Evolutionary conservation across 2,329 filamentous ascomycete genomes (phyloP), one percentile per base, ranked within the genome.

Genomic region (Aspergillus udagawae): DNA sequence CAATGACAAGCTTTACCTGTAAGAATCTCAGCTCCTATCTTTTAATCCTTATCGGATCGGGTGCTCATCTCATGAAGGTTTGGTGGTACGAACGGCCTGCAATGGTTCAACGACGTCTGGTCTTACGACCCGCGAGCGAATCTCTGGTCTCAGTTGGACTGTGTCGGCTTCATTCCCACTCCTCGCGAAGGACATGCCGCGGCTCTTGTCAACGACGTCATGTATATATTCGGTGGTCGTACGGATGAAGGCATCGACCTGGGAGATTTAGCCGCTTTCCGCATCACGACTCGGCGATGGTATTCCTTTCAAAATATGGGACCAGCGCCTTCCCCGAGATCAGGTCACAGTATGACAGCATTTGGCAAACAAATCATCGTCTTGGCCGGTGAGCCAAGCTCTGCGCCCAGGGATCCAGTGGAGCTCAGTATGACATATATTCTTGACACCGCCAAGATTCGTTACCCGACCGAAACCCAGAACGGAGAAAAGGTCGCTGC

Each of bases 261-360:
- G 3, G 94, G 93, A 35, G 94, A 99, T 73, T 81, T 99, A 47
- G 93, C 94, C 2, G 94, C 94, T 9, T 91, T 91, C 74, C 82
- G 86, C 51, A 90, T 90, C 65, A 86, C 88, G 0, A 92, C 92
- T 10, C 87, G 91, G 63, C 86, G 94, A 58, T 99, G 94, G 94
- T 99, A 97, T 73, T 99, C 94, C 38, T 99, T 99, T 76, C 94
- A 99, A 70, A 99, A 99, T 70, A 99, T 99, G 94, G 94, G 94
- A 0, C 92, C 92, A 3, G 95, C 92, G 1, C 94, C 94, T 0
- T 97, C 92, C 3, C 87, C 94, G 32, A 84, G 94, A 59, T 97
- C 93, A 17, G 94, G 94, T 1, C 94, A 99, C 73, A 97, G 92
- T 73, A 97, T 99, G 94, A 97, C 94, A 2, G 87, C 92, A 2